Base-by-base conservation (phyloP, 140 eudicot genomes). In the Stevia rebaudiana region DNA sequence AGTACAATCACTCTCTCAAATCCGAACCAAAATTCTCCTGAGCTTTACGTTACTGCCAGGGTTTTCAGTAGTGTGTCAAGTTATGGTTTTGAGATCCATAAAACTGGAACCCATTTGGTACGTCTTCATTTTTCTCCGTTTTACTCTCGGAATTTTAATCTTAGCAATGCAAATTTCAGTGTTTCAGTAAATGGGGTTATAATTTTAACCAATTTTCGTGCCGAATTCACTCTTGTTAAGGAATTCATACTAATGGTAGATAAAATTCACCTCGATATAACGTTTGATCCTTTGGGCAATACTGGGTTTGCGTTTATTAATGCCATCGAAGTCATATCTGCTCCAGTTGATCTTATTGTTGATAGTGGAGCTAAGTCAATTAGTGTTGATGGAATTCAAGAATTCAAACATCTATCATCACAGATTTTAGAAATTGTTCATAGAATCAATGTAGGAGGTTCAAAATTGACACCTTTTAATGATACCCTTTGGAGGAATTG, bases 401-500 rank as follows among this genome's bases (percentile, higher is more conserved):
- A 87, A 63, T 90, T 79, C 54, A 63, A 75, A 63, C 79, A 84
- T 57, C 57, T 87, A 16, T 48, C 86, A 7, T 76, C 77, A 3
- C 82, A 79, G 44, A 71, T 76, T 60, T 75, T 87, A 10, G 92
- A 88, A 78, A 84, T 86, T 81, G 80, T 91, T 77, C 88, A 91
- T 76, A 84, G 98, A 76, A 79, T 91, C 47, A 91, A 91, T 73
- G 98, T 91, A 23, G 98, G 98, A 12, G 98, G 98, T 6, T 28
- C 67, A 3, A 80, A 71, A 8, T 22, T 88, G 23, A 91, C 96
- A 44, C 85, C 96, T 64, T 91, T 85, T 54, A 91, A 91, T 74
- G 98, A 91, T 40, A 84, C 98, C 53, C 95, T 91, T 65, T 91
- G 96, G 98, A 81, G 98, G 69, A 85, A 56, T 74, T 91, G 98